Evolutionary conservation across 495 filamentous ascomycete species (phyloP).

Genomic region (Hyaloscypha variabilis): DNA sequence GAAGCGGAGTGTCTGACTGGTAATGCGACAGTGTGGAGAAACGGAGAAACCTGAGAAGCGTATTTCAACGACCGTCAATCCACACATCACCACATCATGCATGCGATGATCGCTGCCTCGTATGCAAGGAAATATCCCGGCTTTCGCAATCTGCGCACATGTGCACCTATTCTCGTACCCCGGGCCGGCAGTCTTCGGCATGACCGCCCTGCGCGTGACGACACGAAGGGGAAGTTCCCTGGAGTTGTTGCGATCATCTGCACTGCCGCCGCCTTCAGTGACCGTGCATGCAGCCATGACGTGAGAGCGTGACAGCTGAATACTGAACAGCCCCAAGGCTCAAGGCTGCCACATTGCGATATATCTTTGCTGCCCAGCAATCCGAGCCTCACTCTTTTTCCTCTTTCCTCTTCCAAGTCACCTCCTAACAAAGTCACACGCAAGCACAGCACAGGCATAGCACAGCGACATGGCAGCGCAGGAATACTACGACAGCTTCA

Average conservation of each 20-base stretch:
- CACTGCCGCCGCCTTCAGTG: neutral
- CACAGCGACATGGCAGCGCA: slow-evolving; percentile 20
- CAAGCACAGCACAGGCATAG: neutral
- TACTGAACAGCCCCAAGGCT: neutral
- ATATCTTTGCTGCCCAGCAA: neutral
- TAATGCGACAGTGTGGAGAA: neutral
- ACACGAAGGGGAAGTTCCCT: neutral
- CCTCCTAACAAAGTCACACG: neutral
- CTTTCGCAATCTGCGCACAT: neutral
- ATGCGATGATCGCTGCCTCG: neutral
- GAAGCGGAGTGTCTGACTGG: neutral
- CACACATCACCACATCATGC: neutral
- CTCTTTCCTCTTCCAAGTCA: neutral
- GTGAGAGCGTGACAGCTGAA: neutral
- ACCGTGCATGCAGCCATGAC: slow-evolving; percentile 4
- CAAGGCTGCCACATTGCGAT: neutral
- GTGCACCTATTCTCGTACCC: neutral
- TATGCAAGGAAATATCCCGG: neutral
- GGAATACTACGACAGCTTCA: slow-evolving; percentile 25
- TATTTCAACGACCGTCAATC: neutral
- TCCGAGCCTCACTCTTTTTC: neutral
- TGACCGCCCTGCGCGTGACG: neutral
- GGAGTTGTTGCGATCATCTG: neutral
- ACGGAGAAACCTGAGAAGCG: neutral
- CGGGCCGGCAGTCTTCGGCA: neutral